Percentiles rank a stretch among this genome's conserved stretches.
Evolutionary conservation across 768 basidiomycete species (phyloP).

Genomic region (Kwoniella dendrophila): DNA sequence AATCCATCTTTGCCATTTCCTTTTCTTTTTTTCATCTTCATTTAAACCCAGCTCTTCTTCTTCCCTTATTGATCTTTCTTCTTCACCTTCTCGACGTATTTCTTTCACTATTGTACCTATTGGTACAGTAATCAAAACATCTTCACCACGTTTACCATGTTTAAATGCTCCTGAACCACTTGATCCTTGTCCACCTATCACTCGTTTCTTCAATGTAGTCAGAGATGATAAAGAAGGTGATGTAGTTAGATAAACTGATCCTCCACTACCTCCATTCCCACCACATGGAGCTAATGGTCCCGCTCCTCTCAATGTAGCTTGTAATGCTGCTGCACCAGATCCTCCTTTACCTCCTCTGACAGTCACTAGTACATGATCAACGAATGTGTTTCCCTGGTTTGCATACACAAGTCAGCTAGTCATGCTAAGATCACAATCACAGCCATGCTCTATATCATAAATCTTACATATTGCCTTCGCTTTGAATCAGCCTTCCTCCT

Average conservation of each 20-base stretch:
- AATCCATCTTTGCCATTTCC: constrained; percentile 41
- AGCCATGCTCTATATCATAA: not conserved
- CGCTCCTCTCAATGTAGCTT: constrained; percentile 76
- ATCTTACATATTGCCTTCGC: constrained; percentile 51
- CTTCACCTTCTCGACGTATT: constrained; percentile 66
- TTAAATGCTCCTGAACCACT: constrained; percentile 84
- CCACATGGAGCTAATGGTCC: constrained; percentile 87
- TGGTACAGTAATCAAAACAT: constrained; percentile 78
- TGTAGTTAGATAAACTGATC: constrained; percentile 81
- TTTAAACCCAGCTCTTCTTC: constrained; percentile 67
- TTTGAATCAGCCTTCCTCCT: constrained; percentile 50
- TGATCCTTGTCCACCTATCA: constrained; percentile 68
- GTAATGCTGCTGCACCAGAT: constrained; percentile 87
- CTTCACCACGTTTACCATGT: constrained; percentile 74
- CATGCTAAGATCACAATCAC: not conserved
- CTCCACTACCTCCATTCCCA: constrained; percentile 87
- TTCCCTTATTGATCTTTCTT: constrained; percentile 66
- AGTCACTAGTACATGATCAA: constrained; percentile 79
- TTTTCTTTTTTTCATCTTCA: constrained; percentile 61
- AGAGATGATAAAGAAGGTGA: constrained; percentile 77
- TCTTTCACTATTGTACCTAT: constrained; percentile 86
- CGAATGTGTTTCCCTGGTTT: constrained; percentile 72
- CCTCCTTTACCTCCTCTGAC: constrained; percentile 85
- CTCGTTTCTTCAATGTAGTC: constrained; percentile 68
- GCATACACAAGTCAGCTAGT: constrained; percentile 8